These are phyloP conservation scores for Sclerotinia minor DNA, from an alignment of 2,329 filamentous ascomycete genomes.

Conservation along the genomic window DNA sequence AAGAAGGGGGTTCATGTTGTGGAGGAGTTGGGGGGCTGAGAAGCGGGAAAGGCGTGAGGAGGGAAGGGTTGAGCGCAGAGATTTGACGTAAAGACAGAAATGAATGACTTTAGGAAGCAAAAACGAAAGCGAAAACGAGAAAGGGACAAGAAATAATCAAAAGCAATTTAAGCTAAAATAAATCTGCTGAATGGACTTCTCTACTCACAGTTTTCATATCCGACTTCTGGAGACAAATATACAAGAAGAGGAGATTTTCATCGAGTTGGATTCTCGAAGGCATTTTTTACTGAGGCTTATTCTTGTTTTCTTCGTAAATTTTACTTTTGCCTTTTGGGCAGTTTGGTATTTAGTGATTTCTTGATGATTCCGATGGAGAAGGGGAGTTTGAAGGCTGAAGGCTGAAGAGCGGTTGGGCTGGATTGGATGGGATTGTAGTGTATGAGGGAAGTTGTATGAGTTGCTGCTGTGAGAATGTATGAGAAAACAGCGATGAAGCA, in stretches of 20 bases:
- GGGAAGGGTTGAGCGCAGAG: no score
- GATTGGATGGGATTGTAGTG: no score
- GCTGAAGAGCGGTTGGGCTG: neutral
- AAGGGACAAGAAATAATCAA: no score
- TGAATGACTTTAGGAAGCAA: no score
- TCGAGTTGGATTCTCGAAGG: slow-evolving; percentile 45
- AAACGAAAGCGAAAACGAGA: neutral
- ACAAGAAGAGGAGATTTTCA: slow-evolving; percentile 46
- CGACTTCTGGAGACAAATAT: slow-evolving; percentile 45
- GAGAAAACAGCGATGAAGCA: neutral
- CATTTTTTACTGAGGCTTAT: slow-evolving; percentile 35
- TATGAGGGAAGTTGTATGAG: no score
- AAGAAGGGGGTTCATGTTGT: neutral
- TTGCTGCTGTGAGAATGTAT: no score
- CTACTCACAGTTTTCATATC: slow-evolving; percentile 44
- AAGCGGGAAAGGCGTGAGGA: no score
- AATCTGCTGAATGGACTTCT: no score
- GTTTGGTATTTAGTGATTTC: neutral
- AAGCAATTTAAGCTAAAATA: neutral
- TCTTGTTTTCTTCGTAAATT: no score
- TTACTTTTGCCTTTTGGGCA: rapidly evolving
- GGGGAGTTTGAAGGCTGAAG: no score
- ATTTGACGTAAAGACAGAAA: no score
- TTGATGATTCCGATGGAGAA: neutral
- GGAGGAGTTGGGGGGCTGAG: no score